Evolutionary conservation across 352 stramenopile species (phyloP), one percentile per base, ranked within the genome.

Genomic region (Thraustochytrium sp.): DNA sequence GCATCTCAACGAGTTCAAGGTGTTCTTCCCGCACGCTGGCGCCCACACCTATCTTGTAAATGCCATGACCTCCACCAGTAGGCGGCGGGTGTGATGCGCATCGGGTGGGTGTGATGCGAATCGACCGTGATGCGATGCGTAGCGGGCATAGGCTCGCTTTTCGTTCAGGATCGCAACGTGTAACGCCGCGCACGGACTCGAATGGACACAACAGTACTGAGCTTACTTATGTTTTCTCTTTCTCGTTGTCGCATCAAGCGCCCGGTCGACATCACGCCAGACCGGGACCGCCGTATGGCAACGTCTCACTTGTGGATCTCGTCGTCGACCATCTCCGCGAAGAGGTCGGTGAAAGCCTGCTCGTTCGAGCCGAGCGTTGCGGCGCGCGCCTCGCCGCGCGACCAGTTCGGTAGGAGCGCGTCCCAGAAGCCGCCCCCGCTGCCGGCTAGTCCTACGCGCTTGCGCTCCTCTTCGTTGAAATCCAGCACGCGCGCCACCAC

Each of bases 241-340:
- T 65, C 18, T 18, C 55, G 16, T 31, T 18, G 13, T 40, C 5
- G 5, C n/a, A 63, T 9, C n/a, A 63, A 23, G 8, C 23, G 8
- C 5, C 23, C 8, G 8, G 31, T 63, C 5, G n/a, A 23, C 54
- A 63, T 63, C 16, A 55, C 18, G 54, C 54, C 31, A 13, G 8
- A 54, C 23, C 62, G 62, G 62, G 23, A 1, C 23, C 34, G 18
- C 49, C 26, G 18, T n/a, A n/a, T n/a, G n/a, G n/a, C n/a, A n/a
- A n/a, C n/a, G n/a, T n/a, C n/a, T n/a, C n/a, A 55, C 68, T 80
- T 16, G 26, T 64, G 48, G 53, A 80, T 80, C n/a, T 80, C 68
- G 46, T 80, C 68, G 23, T 80, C 40, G 9, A 80, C 46, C 26
- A 80, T 75, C 21, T 80, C 68, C 23, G 46, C 23, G 1, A 80